Conservation (phyloP, 108 stramenopile genomes). For the Parietichytrium sp. region DNA sequence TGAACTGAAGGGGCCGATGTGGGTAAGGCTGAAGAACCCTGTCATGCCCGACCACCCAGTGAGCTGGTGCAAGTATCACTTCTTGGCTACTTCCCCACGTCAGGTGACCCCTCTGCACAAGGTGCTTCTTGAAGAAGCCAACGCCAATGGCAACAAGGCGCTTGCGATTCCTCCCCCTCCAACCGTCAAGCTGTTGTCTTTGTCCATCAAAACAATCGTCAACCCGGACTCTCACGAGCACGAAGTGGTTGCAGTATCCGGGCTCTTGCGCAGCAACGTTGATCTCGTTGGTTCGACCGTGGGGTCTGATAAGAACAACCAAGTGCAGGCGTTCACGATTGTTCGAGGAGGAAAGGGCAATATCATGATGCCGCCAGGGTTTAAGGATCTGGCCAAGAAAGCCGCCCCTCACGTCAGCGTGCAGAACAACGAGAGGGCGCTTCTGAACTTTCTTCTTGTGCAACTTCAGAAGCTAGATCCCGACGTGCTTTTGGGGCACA, state of each 20-base stretch:
- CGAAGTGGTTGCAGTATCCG: conserved; percentile 89
- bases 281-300: conserved; percentile 70
- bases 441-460: conserved; percentile 74
- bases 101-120: conserved; percentile 49
- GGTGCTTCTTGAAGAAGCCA: conserved; percentile 39
- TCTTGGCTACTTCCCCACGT: conserved; percentile 75
- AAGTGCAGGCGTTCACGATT: conserved; percentile 44
- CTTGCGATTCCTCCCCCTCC: conserved; percentile 64
- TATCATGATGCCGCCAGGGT: conserved; percentile 73
- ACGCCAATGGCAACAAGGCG: not conserved
- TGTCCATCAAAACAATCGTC: conserved; percentile 93
- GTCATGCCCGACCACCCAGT: conserved; percentile 40
- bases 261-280: conserved; percentile 80
- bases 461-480: conserved; percentile 90
- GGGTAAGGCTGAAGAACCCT: conserved; percentile 78
- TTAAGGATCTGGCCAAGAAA: conserved; percentile 64
- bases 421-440: conserved; percentile 83
- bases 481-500: conserved; percentile 92
- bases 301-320: conserved; percentile 26
- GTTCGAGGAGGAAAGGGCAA: conserved; percentile 44
- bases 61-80: conserved; percentile 88
- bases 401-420: not conserved
- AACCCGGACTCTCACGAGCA: conserved; percentile 87
- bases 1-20: conserved; percentile 93
- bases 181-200: conserved; percentile 75